Evolutionary conservation across 1,284 basidiomycete genomes (phyloP), one percentile per base, ranked within the genome.

Genomic region (Microbotryum silenes-acaulis): DNA sequence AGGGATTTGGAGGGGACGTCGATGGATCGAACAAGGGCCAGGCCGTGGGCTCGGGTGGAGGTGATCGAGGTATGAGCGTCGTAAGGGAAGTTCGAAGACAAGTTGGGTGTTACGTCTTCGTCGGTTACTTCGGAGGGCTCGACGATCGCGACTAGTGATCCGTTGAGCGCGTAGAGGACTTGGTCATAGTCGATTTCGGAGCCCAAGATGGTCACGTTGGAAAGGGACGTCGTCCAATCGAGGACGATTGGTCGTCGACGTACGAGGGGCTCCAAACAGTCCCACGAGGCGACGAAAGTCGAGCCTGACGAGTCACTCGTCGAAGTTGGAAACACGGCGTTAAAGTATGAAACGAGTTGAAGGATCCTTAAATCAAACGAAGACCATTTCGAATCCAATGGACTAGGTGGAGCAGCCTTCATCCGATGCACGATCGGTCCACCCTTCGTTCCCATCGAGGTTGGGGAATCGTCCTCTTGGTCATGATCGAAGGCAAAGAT

Each of bases 321-420:
- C 63, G 44, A 51, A 50, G 67, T 50, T 3, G 81, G 78, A 69
- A 85, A 84, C 0, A 76, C 57, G n/a, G 83, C 79, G 73, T 93
- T 83, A 67, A 96, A 85, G 77, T 93, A 93, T 0, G 89, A 87
- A n/a, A 93, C 77, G 27, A 87, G 78, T 12, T 83, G 79, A 20
- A 93, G 77, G 2, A 81, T 79, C 6, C 91, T 84, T 62, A 87
- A 80, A 71, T 94, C 91, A 0, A 85, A 81, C 0, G 89, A 79
- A 0, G 85, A 57, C 59, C 59, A 69, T 20, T 66, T 69, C 20
- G 61, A 56, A 20, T 67, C 84, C 70, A 83, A 86, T 27, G 81
- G 80, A 1, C 57, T 46, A 20, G 51, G 51, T 14, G 27, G 51
- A n/a, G 33, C 49, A 16, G 27, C 37, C 9, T 42, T 42, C n/a